These are phyloP conservation scores for Erodium trifolium DNA, from an alignment of 441 rosid genomes.

Conservation along the genomic window DNA sequence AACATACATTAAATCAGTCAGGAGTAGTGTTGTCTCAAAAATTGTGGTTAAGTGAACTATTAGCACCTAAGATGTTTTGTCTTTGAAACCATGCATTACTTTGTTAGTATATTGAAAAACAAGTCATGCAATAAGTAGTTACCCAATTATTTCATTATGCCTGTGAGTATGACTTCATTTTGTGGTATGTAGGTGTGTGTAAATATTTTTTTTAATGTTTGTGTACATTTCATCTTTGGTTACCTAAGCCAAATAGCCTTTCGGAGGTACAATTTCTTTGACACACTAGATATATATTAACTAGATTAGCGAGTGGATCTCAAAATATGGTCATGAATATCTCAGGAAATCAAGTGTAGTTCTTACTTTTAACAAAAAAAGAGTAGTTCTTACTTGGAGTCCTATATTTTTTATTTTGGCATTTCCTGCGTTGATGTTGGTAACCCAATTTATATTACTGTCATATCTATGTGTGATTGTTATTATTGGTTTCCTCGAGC, in stretches of 20 bases:
- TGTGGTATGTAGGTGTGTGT: neutral
- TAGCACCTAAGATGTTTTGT: too few species aligned
- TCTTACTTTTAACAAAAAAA: neutral
- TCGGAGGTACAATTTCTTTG: neutral
- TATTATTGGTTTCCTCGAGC: neutral
- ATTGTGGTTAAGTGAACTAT: too few species aligned
- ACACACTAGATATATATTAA: neutral
- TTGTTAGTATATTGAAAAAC: too few species aligned
- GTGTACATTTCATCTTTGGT: neutral
- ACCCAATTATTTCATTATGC: neutral
- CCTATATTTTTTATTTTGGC: neutral
- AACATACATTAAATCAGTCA: too few species aligned
- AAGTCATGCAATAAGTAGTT: too few species aligned
- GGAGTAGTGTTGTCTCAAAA: too few species aligned
- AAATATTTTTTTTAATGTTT: neutral
- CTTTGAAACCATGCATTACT: too few species aligned
- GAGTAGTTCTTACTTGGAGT: neutral
- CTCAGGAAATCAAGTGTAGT: neutral
- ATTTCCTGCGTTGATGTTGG: neutral
- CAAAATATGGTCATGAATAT: neutral
- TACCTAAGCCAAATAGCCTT: neutral
- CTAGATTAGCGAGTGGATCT: neutral
- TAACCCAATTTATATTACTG: conserved; percentile 1
- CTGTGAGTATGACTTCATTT: neutral
- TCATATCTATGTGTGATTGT: neutral